Evolutionary conservation across 2,329 filamentous ascomycete genomes (phyloP), one percentile per base, ranked within the genome.

Genomic region (Coniochaeta ligniaria): DNA sequence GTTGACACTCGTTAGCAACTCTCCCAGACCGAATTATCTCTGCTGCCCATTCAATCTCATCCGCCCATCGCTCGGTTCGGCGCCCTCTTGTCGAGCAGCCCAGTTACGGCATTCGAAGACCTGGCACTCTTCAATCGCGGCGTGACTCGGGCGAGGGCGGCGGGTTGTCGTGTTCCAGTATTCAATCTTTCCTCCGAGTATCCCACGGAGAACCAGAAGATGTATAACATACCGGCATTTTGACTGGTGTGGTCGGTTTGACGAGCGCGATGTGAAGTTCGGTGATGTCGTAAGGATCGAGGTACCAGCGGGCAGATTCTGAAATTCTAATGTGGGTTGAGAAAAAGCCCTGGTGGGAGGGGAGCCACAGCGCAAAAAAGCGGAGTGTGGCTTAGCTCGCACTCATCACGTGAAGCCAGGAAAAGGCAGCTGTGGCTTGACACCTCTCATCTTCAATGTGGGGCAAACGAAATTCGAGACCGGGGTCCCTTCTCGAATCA

Each of bases 191-290:
- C 47, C 47, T 12, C 5, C 22, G 3, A 52, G n/a, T 3, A 28
- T 6, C 22, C 14, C 47, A 28, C 16, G 31, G 20, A 8, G n/a
- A 31, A 22, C 16, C 6, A 17, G 47, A 17, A n/a, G 14, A 6
- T 5, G 14, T 12, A 31, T 52, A 57, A 75, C 73, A 63, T 75
- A 75, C 73, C 73, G 73, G 73, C 73, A 75, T 75, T 66, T 73
- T 75, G 73, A 74, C 72, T 70, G 72, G 69, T 73, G 66, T 64
- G 71, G 70, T 58, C 56, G 56, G 38, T 41, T 24, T 58, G 35
- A 52, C 56, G 56, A 58, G 56, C 56, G 38, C 20, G 24, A 20
- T 35, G 54, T 36, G 54, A 57, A 38, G 54, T 24, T 58, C 38
- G 56, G 38, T 58, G 56, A 43, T 41, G 56, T 58, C 56, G 56